Conservation (phyloP, 139 green algal species). For the Diplosphaera chodatii region DNA sequence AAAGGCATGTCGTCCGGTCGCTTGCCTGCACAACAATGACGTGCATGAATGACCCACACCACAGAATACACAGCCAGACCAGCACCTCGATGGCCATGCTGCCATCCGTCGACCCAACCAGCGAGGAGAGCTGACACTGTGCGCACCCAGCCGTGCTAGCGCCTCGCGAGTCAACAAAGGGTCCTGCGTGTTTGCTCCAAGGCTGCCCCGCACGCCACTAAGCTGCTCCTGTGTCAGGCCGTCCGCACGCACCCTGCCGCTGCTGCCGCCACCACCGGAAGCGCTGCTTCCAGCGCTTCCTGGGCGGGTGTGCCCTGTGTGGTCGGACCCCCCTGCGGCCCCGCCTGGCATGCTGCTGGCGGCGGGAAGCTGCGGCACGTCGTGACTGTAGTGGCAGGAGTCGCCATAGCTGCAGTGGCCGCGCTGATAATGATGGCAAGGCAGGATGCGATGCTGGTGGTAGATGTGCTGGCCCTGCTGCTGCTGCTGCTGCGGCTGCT, state of each 20-base stretch:
- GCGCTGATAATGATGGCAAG: neutral
- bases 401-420: neutral
- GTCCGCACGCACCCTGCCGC: neutral
- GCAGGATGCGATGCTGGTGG: too few relatives aligned
- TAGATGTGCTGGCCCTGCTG: too few relatives aligned
- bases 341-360: too few relatives aligned
- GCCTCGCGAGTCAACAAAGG: neutral
- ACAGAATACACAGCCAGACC: too few relatives aligned
- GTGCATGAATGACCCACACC: too few relatives aligned
- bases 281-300: neutral
- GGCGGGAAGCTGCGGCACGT: neutral
- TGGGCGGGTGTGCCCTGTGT: neutral
- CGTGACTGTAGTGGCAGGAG: neutral
- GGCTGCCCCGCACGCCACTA: neutral
- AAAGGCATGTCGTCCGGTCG: neutral
- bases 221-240: neutral
- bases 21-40: neutral
- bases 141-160: too few relatives aligned
- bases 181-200: neutral
- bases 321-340: too few relatives aligned
- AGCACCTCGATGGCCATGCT: too few relatives aligned
- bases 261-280: too few relatives aligned
- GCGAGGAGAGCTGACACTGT: too few relatives aligned
- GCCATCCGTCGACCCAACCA: too few relatives aligned
- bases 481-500: too few relatives aligned